A percentile compares a stretch with the other conserved stretches of the same genome.
Evolutionary conservation across 2,329 filamentous ascomycete genomes (phyloP).

Genomic region (Aspergillus hortae): DNA sequence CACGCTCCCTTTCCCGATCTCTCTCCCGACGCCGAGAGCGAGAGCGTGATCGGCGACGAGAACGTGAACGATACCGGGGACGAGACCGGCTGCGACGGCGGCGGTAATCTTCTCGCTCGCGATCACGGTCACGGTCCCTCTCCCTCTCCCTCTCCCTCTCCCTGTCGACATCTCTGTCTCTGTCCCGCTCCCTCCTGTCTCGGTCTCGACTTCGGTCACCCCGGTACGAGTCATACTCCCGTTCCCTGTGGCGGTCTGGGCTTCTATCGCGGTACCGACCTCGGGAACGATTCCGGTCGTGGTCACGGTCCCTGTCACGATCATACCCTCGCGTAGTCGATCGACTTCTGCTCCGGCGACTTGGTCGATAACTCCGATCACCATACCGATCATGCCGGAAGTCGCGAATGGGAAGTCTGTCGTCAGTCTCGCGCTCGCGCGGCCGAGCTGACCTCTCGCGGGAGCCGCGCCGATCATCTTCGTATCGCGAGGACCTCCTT

Average conservation of each 20-base stretch:
- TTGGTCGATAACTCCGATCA: slow-evolving; percentile 32
- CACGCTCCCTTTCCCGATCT: slow-evolving; percentile 6
- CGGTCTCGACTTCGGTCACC: slow-evolving; percentile 11
- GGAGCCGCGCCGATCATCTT: slow-evolving; percentile 27
- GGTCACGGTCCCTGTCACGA: slow-evolving; percentile 22
- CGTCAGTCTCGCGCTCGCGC: slow-evolving; percentile 32
- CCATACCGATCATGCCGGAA: slow-evolving; percentile 26
- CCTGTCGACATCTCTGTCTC: slow-evolving; percentile 8
- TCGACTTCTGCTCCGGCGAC: slow-evolving; percentile 33
- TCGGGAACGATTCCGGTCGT: slow-evolving; percentile 11
- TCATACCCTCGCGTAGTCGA: slow-evolving; percentile 26
- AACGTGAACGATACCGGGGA: slow-evolving; percentile 11
- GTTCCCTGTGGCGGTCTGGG: slow-evolving; percentile 12
- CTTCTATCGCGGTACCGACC: slow-evolving; percentile 7
- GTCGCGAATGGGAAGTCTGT: slow-evolving; percentile 29
- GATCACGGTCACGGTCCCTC: slow-evolving; percentile 10
- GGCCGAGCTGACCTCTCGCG: slow-evolving; percentile 26
- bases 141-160: slow-evolving; percentile 12
- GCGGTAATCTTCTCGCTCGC: slow-evolving; percentile 14
- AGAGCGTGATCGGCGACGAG: slow-evolving; percentile 18
- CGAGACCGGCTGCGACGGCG: slow-evolving; percentile 16
- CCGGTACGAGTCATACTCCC: slow-evolving; percentile 1
- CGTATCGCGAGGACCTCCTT: slow-evolving; percentile 27
- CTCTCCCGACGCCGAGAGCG: slow-evolving; percentile 10
- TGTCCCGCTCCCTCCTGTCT: slow-evolving; percentile 4